Percentiles rank a stretch among this genome's conserved stretches.
Conservation (phyloP, 352 stramenopile species). For the Saprolegnia diclina region DNA sequence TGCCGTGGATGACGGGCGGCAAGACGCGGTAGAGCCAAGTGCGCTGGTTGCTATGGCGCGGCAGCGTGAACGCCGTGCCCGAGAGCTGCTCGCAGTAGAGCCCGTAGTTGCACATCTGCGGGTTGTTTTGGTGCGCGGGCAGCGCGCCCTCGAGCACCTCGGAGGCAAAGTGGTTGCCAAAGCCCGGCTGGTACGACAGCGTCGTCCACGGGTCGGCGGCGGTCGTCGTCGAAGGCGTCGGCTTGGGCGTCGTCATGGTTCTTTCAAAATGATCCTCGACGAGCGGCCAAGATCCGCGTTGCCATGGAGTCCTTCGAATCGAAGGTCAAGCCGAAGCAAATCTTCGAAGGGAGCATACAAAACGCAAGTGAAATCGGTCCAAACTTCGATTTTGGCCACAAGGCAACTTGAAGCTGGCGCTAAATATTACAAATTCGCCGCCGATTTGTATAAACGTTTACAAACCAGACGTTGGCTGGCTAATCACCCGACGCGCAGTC, state of each 20-base stretch:
- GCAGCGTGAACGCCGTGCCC: slow-evolving; percentile 94
- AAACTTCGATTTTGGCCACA: slow-evolving; percentile 2
- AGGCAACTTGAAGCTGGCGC: background rate
- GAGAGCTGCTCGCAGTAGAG: slow-evolving; percentile 94
- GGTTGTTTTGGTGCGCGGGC: slow-evolving; percentile 92
- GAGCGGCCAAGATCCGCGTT: background rate
- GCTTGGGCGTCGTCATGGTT: background rate
- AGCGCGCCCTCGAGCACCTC: slow-evolving; percentile 86
- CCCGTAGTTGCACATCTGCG: slow-evolving; percentile 88
- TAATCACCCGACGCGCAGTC: background rate
- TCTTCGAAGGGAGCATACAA: background rate
- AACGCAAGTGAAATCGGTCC: background rate
- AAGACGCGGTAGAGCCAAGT: slow-evolving; percentile 93
- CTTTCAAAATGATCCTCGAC: slow-evolving; percentile 5
- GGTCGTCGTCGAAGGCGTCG: background rate
- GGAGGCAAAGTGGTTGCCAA: slow-evolving; percentile 92
- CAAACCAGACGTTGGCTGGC: background rate
- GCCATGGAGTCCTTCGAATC: background rate
- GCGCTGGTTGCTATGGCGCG: slow-evolving; percentile 81
- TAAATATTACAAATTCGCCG: slow-evolving; percentile 20
- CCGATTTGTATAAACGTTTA: slow-evolving; percentile 22
- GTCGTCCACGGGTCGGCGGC: slow-evolving; percentile 37
- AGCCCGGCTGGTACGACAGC: slow-evolving; percentile 86
- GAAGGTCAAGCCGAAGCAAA: background rate
- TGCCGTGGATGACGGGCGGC: slow-evolving; percentile 75